phyloP scores from a whole-genome alignment of 139 green algal species.

The Picochlorum sp. region DNA sequence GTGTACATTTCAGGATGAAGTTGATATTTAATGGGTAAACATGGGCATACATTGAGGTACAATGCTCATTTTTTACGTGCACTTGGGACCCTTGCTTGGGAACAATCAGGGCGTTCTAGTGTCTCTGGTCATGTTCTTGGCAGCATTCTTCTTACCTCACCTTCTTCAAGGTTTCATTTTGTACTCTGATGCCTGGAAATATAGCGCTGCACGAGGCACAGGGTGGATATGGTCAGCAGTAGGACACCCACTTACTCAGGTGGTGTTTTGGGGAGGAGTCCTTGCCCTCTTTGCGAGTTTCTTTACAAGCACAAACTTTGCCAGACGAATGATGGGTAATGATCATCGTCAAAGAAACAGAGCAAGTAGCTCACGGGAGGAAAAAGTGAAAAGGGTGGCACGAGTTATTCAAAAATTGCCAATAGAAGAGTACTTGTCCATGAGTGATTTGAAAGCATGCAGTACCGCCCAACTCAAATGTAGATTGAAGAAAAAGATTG shows the following conservation, averaged over 20 bases:
- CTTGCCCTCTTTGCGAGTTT: too few relatives aligned
- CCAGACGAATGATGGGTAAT: too few relatives aligned
- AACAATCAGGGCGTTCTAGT: slow-evolving; percentile 1
- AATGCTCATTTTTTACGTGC: slow-evolving; percentile 5
- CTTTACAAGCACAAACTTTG: too few relatives aligned
- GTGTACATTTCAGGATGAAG: too few relatives aligned
- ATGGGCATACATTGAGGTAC: neutral
- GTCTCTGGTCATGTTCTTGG: neutral
- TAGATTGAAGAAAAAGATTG: slow-evolving; percentile 18
- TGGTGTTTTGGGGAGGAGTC: too few relatives aligned
- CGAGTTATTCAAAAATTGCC: slow-evolving; percentile 30
- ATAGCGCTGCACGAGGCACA: neutral
- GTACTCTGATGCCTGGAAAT: neutral
- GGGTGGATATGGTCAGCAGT: neutral
- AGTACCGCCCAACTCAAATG: slow-evolving; percentile 21
- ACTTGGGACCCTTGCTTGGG: neutral
- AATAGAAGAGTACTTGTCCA: slow-evolving; percentile 28
- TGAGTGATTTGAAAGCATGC: slow-evolving; percentile 30
- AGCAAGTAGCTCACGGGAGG: neutral
- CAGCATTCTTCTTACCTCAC: neutral
- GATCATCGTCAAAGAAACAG: neutral
- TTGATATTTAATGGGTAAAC: too few relatives aligned
- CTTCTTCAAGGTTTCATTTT: neutral
- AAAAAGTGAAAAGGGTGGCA: neutral
- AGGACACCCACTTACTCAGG: too few relatives aligned